These are phyloP conservation scores for Triticum turgidum DNA, from an alignment of 176 grass and related monocot species.

Conservation along the genomic window DNA sequence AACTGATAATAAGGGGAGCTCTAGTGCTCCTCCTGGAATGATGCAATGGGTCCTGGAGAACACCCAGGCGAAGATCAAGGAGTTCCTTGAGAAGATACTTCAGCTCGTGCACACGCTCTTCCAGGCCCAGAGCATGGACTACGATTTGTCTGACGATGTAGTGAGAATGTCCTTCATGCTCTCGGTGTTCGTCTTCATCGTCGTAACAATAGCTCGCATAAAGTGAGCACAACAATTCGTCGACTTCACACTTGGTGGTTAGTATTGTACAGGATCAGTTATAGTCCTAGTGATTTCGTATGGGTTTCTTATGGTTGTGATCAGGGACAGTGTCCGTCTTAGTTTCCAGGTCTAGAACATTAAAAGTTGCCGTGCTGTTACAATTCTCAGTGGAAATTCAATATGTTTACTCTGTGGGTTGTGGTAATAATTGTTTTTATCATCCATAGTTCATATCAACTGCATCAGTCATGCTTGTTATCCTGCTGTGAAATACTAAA, in stretches of 20 bases:
- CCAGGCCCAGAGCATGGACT: constrained; percentile 28
- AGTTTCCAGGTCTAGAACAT: constrained; percentile 16
- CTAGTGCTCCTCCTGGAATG: constrained; percentile 34
- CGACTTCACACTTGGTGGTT: constrained; percentile 52
- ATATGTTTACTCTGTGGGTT: background rate
- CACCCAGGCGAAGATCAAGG: constrained; percentile 59
- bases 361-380: background rate
- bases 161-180: constrained; percentile 83
- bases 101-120: constrained; percentile 51
- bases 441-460: background rate
- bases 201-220: constrained; percentile 71
- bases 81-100: constrained; percentile 64
- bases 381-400: background rate
- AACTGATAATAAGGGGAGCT: constrained; percentile 1
- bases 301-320: background rate
- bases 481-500: background rate
- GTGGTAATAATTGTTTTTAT: background rate
- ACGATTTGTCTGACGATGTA: constrained; percentile 32
- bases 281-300: constrained; percentile 34
- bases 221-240: constrained; percentile 45
- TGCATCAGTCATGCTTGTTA: background rate
- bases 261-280: constrained; percentile 41
- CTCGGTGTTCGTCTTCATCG: constrained; percentile 71
- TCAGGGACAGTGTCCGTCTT: background rate
- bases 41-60: constrained; percentile 53